phyloP scores from a whole-genome alignment of 148 eudicot genomes.

The Rhododendron molle region DNA sequence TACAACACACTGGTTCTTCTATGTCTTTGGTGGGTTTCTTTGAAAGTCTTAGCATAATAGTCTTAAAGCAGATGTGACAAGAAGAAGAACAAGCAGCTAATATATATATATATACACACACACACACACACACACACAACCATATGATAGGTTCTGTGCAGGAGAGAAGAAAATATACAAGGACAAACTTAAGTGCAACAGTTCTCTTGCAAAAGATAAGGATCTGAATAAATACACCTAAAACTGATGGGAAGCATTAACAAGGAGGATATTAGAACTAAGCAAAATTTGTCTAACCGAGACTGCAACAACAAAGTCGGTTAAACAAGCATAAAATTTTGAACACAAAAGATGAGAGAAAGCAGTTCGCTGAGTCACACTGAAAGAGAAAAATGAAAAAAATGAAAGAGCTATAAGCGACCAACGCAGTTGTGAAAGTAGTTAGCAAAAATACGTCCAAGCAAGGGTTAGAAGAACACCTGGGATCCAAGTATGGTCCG shows the following conservation, averaged over 20 bases:
- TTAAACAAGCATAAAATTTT: not conserved
- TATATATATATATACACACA: too few relatives aligned
- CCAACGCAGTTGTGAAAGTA: not conserved
- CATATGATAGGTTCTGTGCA: not conserved
- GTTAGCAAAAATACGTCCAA: not conserved
- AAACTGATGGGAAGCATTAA: not conserved
- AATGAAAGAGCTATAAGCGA: not conserved
- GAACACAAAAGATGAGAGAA: not conserved
- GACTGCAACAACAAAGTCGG: not conserved
- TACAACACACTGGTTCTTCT: not conserved
- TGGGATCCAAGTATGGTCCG: slow-evolving; percentile 64
- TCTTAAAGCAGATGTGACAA: not conserved
- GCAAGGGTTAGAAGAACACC: slow-evolving; percentile 37
- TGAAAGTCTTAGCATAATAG: not conserved
- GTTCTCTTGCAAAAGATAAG: not conserved
- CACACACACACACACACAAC: too few relatives aligned
- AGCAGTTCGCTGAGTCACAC: not conserved
- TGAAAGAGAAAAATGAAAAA: not conserved
- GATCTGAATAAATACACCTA: not conserved
- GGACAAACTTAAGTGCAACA: not conserved
- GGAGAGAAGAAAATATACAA: not conserved
- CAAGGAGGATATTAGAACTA: not conserved
- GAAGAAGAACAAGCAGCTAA: not conserved
- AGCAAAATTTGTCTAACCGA: not conserved
- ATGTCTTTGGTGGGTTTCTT: not conserved